Conservation (phyloP, 306 rosid species). For the Sicyos edulis region DNA sequence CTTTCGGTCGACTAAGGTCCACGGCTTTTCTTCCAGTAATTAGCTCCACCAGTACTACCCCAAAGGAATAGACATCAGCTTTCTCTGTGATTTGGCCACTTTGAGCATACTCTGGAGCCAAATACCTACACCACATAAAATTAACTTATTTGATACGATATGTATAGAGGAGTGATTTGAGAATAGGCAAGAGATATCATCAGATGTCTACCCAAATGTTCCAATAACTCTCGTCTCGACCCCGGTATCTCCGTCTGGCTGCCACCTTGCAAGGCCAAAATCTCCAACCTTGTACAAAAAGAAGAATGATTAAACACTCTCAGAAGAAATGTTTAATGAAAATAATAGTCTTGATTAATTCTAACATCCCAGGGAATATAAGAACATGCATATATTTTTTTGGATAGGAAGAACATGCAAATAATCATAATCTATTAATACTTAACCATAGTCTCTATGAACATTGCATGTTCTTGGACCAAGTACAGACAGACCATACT, state of each 20-base stretch:
- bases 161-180: conserved; percentile 6
- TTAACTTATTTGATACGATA: conserved; percentile 21
- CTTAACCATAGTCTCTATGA: too few relatives aligned
- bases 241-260: conserved; percentile 93
- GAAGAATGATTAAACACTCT: background rate
- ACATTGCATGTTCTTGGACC: too few relatives aligned
- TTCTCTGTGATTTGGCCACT: conserved; percentile 98
- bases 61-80: conserved; percentile 95
- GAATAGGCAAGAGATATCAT: conserved; percentile 2
- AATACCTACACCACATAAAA: conserved; percentile 47
- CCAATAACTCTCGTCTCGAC: conserved; percentile 98
- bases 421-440: too few relatives aligned
- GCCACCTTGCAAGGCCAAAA: conserved; percentile 99
- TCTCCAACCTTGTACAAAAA: conserved; percentile 72
- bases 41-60: conserved; percentile 93
- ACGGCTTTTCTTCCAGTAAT: conserved; percentile 94
- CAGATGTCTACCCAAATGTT: conserved; percentile 73
- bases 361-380: too few relatives aligned
- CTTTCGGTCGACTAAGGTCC: conserved; percentile 84
- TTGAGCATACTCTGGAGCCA: conserved; percentile 98
- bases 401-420: too few relatives aligned
- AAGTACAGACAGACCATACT: too few relatives aligned
- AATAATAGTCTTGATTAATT: too few relatives aligned
- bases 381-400: too few relatives aligned
- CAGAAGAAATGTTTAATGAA: background rate